These are phyloP conservation scores for Cladorrhinum sp. DNA, from an alignment of 2,329 filamentous ascomycete genomes.

Conservation along the genomic window DNA sequence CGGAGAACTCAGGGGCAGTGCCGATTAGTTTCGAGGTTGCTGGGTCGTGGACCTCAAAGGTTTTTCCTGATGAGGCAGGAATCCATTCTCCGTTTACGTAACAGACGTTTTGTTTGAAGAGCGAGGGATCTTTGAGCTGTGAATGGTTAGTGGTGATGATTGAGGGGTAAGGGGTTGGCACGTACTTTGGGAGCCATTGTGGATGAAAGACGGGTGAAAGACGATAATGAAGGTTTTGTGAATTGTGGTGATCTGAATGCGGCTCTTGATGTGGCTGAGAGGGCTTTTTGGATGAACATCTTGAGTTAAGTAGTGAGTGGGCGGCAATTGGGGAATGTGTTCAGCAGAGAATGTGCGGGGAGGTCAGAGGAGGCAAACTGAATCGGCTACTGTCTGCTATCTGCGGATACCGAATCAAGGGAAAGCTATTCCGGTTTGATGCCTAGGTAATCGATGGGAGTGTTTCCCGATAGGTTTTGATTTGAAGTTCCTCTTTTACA, in stretches of 20 bases:
- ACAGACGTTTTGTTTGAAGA: conserved; percentile 77
- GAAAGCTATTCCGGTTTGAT: neutral
- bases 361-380: neutral
- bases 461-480: too few species aligned
- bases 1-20: conserved; percentile 79
- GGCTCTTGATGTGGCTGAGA: conserved; percentile 27
- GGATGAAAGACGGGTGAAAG: conserved; percentile 36
- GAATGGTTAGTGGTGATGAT: neutral
- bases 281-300: conserved; percentile 28
- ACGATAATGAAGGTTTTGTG: conserved; percentile 28
- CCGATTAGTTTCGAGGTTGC: conserved; percentile 78
- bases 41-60: conserved; percentile 86
- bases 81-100: conserved; percentile 96
- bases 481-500: neutral
- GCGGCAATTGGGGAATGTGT: neutral
- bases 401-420: neutral
- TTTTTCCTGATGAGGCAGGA: conserved; percentile 79
- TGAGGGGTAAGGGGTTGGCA: neutral
- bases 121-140: conserved; percentile 72
- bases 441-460: neutral
- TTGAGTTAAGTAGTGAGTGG: neutral
- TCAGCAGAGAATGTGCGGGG: conserved; percentile 7
- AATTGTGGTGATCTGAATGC: conserved; percentile 27
- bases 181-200: conserved; percentile 47
- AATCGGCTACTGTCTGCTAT: neutral